Evolutionary conservation across 2,329 filamentous ascomycete species (phyloP).

Genomic region (Xylaria sp.): DNA sequence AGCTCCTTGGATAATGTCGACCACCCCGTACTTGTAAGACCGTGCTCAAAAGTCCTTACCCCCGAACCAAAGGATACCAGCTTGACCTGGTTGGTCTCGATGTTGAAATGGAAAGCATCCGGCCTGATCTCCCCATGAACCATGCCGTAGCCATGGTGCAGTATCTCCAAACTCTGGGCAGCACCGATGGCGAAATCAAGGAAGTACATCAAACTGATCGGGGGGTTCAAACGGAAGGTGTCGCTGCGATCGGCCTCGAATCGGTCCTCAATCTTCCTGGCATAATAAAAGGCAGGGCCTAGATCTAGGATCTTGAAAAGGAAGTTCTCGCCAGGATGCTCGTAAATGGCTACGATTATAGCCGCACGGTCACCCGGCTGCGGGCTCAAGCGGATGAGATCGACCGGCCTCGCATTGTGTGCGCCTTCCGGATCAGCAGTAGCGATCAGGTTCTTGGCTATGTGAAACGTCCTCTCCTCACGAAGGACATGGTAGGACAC

Average conservation of each 20-base stretch:
- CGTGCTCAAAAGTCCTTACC: slow-evolving; percentile 85
- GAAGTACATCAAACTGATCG: slow-evolving; percentile 74
- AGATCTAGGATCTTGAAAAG: slow-evolving; percentile 72
- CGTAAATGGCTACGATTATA: slow-evolving; percentile 81
- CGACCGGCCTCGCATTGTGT: slow-evolving; percentile 80
- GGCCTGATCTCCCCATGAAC: slow-evolving; percentile 90
- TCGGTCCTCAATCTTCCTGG: slow-evolving; percentile 54
- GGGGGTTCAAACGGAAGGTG: slow-evolving; percentile 54
- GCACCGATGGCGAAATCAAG: slow-evolving; percentile 91
- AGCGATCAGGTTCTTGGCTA: slow-evolving; percentile 71
- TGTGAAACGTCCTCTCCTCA: slow-evolving; percentile 85
- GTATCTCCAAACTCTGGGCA: slow-evolving; percentile 79
- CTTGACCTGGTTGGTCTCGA: slow-evolving; percentile 71
- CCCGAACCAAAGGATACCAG: slow-evolving; percentile 87
- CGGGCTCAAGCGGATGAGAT: slow-evolving; percentile 72
- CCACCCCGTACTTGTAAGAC: slow-evolving; percentile 85
- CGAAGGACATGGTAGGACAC: slow-evolving; percentile 81
- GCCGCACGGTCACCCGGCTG: slow-evolving; percentile 69
- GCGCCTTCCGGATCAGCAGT: slow-evolving; percentile 72
- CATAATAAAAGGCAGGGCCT: slow-evolving; percentile 72
- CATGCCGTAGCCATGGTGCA: slow-evolving; percentile 86
- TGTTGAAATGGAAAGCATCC: slow-evolving; percentile 87
- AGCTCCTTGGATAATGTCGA: slow-evolving; percentile 78
- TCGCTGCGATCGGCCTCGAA: slow-evolving; percentile 50
- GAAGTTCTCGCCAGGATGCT: slow-evolving; percentile 75